Evolutionary conservation across 495 filamentous ascomycete species (phyloP), one percentile per base, ranked within the genome.

Genomic region (Neurospora cerealis): DNA sequence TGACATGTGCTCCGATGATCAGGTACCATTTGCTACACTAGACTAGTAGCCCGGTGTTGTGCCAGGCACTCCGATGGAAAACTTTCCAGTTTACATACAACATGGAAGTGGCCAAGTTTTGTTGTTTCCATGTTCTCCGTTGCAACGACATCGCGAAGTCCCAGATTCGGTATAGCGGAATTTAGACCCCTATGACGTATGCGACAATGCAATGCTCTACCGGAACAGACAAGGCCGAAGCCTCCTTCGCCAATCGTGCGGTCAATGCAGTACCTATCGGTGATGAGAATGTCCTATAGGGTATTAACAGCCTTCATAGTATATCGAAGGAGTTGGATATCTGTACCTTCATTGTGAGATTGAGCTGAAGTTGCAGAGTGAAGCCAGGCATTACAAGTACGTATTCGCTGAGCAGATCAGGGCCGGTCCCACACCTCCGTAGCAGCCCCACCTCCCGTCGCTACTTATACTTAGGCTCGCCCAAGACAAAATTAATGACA

Each of bases 221-320:
- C 38, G 38, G 38, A 39, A 74, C 78, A 80, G 39, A 82, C 78
- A 39, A 73, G 32, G 69, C 80, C 78, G 66, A 77, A 80, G 70
- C 78, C 75, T 73, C 80, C 80, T 70, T 72, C 60, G 69, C 77
- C 80, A 46, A 80, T 80, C 74, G 75, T 77, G 34, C 72, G 32
- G 34, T 77, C 75, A 73, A 82, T 37, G 11, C 75, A 72, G 73
- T 78, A 78, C 74, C 74, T 77, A 32, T 75, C 75, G 69, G 66
- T 62, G 40, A 80, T 73, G 4, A 75, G 70, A 71, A 78, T 80
- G 62, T 80, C 74, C 75, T 79, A 69, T 37, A 11, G 9, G 10
- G 38, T 11, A 39, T 39, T 11, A 39, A 9, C 38, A 37, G 36
- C 36, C 7, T 37, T 8, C 36, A 37, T 8, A 6, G 36, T 37